Evolutionary conservation across 768 basidiomycete species (phyloP).

Genomic region (Lentinus tigrinus): DNA sequence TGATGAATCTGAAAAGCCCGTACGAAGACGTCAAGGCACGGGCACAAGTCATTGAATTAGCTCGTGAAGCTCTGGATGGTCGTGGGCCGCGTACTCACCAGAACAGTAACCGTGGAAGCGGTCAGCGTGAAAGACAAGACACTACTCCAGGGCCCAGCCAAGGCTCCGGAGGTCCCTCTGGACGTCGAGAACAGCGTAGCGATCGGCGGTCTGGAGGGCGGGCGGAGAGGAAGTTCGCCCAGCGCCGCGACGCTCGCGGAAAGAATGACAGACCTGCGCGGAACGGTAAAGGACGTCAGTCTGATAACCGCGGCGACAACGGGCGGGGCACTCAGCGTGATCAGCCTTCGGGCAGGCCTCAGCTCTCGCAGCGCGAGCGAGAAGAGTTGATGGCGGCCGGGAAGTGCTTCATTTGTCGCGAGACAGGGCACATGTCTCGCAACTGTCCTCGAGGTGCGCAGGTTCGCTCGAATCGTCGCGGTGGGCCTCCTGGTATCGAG

Average conservation of each 20-base stretch:
- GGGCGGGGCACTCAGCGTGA: no score
- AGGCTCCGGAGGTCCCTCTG: no score
- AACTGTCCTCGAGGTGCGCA: slow-evolving; percentile 5
- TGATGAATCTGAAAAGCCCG: slow-evolving; percentile 28
- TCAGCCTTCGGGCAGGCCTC: background rate
- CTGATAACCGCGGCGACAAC: no score
- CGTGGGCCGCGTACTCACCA: background rate
- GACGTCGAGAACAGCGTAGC: no score
- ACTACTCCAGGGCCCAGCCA: no score
- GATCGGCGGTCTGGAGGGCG: no score
- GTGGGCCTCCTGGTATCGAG: slow-evolving; percentile 3
- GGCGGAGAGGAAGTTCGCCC: no score
- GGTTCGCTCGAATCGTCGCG: background rate
- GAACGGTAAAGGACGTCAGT: no score
- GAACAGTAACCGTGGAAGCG: background rate
- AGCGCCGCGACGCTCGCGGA: no score
- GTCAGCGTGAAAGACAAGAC: no score
- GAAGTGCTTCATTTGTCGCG: slow-evolving; percentile 14
- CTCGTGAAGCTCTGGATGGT: background rate
- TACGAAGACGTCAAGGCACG: slow-evolving; percentile 10
- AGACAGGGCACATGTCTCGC: slow-evolving; percentile 9
- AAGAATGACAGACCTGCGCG: no score
- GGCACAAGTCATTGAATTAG: background rate
- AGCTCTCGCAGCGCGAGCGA: background rate
- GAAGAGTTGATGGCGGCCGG: background rate